A percentile compares a stretch with the other conserved stretches of the same genome.
Evolutionary conservation across 2,329 filamentous ascomycete species (phyloP).

Genomic region (Pestalotiopsis fici): DNA sequence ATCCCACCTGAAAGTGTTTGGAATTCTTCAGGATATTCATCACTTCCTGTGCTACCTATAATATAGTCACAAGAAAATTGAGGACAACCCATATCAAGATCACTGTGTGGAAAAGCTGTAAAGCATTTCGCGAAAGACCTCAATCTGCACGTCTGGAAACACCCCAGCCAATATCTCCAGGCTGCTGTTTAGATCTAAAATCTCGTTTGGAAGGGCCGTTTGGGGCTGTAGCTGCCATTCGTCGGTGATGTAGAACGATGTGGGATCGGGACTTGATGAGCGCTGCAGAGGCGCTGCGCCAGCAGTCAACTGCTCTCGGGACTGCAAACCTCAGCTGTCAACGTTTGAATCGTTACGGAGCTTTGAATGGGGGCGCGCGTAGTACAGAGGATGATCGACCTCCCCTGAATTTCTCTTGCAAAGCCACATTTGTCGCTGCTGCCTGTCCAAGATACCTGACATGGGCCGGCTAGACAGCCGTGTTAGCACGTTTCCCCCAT

Average conservation of each 20-base stretch:
- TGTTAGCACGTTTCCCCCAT: too few species aligned
- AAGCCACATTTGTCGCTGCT: background rate
- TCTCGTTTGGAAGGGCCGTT: constrained; percentile 57
- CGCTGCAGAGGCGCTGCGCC: constrained; percentile 18
- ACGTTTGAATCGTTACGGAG: background rate
- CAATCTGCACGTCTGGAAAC: constrained; percentile 79
- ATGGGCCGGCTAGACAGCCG: too few species aligned
- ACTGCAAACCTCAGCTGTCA: too few species aligned
- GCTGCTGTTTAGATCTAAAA: constrained; percentile 69
- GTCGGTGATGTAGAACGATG: constrained; percentile 53
- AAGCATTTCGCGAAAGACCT: constrained; percentile 83
- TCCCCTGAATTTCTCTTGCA: background rate
- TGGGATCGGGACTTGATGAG: constrained; percentile 19
- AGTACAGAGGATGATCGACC: background rate
- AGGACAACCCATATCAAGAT: too few species aligned
- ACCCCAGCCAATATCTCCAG: constrained; percentile 69
- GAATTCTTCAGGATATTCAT: too few species aligned
- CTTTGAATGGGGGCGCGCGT: background rate
- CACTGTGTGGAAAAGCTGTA: constrained; percentile 69
- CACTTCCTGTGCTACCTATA: too few species aligned
- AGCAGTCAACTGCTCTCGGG: constrained; percentile 3
- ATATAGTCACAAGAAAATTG: too few species aligned
- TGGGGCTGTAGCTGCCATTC: constrained; percentile 55
- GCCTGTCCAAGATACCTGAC: background rate
- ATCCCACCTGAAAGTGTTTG: too few species aligned